Conservation (phyloP, 2,329 filamentous ascomycete genomes). For the Aspergillus felis region DNA sequence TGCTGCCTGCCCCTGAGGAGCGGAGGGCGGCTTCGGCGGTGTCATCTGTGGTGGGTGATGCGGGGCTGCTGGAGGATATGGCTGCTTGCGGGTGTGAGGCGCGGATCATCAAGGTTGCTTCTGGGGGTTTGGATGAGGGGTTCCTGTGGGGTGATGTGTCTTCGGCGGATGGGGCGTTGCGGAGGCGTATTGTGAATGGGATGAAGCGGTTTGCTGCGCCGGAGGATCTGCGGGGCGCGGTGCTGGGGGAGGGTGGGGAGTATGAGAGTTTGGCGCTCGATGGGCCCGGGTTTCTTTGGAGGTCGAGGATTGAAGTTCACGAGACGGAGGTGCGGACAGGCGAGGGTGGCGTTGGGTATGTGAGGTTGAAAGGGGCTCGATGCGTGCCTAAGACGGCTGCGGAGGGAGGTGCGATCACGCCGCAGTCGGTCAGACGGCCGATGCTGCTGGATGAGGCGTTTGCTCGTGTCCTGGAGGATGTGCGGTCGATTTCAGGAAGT, state of each 20-base stretch:
- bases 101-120: slow-evolving; percentile 92
- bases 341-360: slow-evolving; percentile 73
- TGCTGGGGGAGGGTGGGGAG: slow-evolving; percentile 89
- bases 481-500: slow-evolving; percentile 4
- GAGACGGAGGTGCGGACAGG: slow-evolving; percentile 56
- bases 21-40: slow-evolving; percentile 11
- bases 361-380: slow-evolving; percentile 58
- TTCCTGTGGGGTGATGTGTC: slow-evolving; percentile 81
- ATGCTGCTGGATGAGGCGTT: slow-evolving; percentile 65
- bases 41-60: slow-evolving; percentile 17
- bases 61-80: slow-evolving; percentile 74
- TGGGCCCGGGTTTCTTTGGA: slow-evolving; percentile 72
- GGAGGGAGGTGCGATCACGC: slow-evolving; percentile 14
- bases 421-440: slow-evolving; percentile 49
- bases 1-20: slow-evolving; percentile 54
- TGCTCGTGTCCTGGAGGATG: slow-evolving; percentile 31
- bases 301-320: slow-evolving; percentile 61
- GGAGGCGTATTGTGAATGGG: slow-evolving; percentile 47
- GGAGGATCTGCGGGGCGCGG: slow-evolving; percentile 61
- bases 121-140: slow-evolving; percentile 75
- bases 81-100: slow-evolving; percentile 71
- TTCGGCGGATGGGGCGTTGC: slow-evolving; percentile 39
- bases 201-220: slow-evolving; percentile 55
- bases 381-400: slow-evolving; percentile 47
- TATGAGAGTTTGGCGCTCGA: slow-evolving; percentile 89